Evolutionary conservation across 2,329 filamentous ascomycete species (phyloP), one percentile per base, ranked within the genome.

Genomic region (Chalaropsis ovoidea): DNA sequence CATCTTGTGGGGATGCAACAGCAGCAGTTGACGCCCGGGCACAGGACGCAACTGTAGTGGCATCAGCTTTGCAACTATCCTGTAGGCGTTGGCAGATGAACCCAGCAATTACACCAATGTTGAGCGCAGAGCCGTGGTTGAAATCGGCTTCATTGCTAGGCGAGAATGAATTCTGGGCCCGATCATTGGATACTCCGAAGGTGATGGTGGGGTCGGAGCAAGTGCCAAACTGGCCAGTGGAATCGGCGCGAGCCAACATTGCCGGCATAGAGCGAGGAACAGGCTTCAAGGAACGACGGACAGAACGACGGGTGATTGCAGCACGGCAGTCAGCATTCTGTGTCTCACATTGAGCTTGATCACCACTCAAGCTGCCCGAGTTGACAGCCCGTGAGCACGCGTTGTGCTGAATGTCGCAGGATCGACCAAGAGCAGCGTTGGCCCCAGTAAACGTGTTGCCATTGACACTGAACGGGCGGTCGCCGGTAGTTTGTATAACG

Each of bases 371-470:
- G 68, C 73, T 67, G 47, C 78, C 78, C 41, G 73, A 71, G 75
- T 81, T 80, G 71, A 75, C 78, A 15, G 77, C 78, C 70, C 77
- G 77, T 69, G 78, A 74, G 72, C 79, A 81, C 10, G 75, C 74
- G 71, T 81, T 81, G 73, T 80, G 76, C 73, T 81, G 79, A 45
- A 80, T 74, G 66, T 78, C 76, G 71, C 79, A 81, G 11, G 78
- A 79, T 31, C 79, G 77, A 72, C 76, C 74, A 67, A 79, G 70
- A 10, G 79, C 79, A 43, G 77, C 78, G 56, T 74, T 76, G 10
- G 71, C 69, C 69, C 77, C 77, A 4, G 79, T 75, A 72, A 86
- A 86, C 68, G 78, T 82, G 65, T 79, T 78, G 17, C 78, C 79
- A 65, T 80, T 84, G 69, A 84, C 84, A 61, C 72, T 74, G 72